Conservation (phyloP, 495 filamentous ascomycete genomes). For the Annulohypoxylon stygium region DNA sequence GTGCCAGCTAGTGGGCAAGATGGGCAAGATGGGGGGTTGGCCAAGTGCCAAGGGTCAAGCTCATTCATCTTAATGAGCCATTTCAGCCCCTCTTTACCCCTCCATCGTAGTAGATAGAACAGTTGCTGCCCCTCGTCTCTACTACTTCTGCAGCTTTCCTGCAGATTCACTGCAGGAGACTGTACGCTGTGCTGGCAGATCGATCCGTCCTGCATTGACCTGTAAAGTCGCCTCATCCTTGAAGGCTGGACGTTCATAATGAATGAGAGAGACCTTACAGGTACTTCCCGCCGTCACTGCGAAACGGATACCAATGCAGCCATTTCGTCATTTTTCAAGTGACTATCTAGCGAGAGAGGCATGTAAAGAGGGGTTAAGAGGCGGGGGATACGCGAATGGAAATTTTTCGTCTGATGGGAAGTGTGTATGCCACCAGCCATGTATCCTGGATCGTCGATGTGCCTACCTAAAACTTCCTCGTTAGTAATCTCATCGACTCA, state of each 20-base stretch:
- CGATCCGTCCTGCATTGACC: slow-evolving; percentile 47
- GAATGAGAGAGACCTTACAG: neutral
- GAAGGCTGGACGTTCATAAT: slow-evolving; percentile 20
- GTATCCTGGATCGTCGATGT: slow-evolving; percentile 34
- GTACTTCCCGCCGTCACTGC: slow-evolving; percentile 20
- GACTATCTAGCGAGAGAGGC: slow-evolving; percentile 13
- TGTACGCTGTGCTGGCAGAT: slow-evolving; percentile 53
- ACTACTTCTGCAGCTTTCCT: slow-evolving; percentile 46
- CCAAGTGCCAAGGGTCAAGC: slow-evolving; percentile 37
- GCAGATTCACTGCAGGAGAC: slow-evolving; percentile 50
- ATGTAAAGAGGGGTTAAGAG: slow-evolving; percentile 27
- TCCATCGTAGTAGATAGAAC: slow-evolving; percentile 46
- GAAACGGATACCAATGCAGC: slow-evolving; percentile 26
- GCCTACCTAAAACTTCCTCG: slow-evolving; percentile 35
- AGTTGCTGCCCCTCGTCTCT: slow-evolving; percentile 50
- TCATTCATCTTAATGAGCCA: slow-evolving; percentile 41
- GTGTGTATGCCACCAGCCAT: slow-evolving; percentile 16
- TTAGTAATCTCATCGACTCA: slow-evolving; percentile 36
- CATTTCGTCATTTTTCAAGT: slow-evolving; percentile 42
- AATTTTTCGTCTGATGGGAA: slow-evolving; percentile 26
- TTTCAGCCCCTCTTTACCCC: slow-evolving; percentile 53
- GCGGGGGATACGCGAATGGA: slow-evolving; percentile 33
- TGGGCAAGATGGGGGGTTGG: slow-evolving; percentile 22
- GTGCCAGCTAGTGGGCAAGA: slow-evolving; percentile 31
- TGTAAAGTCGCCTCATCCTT: slow-evolving; percentile 43